A percentile compares a stretch with the other conserved stretches of the same genome.
These are phyloP conservation scores for Cladosporium phlei DNA, from an alignment of 2,329 filamentous ascomycete species.

Conservation along the genomic window DNA sequence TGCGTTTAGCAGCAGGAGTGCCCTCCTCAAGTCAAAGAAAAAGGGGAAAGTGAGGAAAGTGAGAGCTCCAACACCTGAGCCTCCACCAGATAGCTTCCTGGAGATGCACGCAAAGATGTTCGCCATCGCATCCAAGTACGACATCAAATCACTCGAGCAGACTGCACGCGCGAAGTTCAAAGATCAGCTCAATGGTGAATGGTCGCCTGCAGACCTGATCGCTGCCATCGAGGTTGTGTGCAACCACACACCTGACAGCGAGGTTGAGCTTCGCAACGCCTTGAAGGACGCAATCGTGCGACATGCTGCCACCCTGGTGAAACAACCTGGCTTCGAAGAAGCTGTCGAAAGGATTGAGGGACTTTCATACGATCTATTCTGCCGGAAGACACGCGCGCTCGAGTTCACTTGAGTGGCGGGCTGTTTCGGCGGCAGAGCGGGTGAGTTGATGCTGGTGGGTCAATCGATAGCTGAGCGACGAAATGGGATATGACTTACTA, in stretches of 20 bases:
- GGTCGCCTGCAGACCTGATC: background rate
- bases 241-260: background rate
- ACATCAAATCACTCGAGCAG: background rate
- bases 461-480: too few relatives aligned
- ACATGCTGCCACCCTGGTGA: background rate
- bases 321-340: background rate
- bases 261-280: background rate
- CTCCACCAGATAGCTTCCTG: background rate
- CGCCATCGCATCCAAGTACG: constrained; percentile 2
- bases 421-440: too few relatives aligned
- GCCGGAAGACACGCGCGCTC: background rate
- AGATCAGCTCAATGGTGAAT: background rate
- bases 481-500: too few relatives aligned
- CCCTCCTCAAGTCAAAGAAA: too few relatives aligned
- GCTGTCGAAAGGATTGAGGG: background rate
- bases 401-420: too few relatives aligned
- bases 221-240: background rate
- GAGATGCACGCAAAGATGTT: constrained; percentile 3
- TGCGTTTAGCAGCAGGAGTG: too few relatives aligned
- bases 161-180: constrained; percentile 2
- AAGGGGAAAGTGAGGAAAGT: too few relatives aligned
- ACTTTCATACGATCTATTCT: constrained; percentile 1
- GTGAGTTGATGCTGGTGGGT: too few relatives aligned
- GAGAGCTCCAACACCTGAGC: background rate
- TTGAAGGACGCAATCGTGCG: background rate